Conservation (phyloP, 495 filamentous ascomycete genomes). For the Articulospora tetracladia region DNA sequence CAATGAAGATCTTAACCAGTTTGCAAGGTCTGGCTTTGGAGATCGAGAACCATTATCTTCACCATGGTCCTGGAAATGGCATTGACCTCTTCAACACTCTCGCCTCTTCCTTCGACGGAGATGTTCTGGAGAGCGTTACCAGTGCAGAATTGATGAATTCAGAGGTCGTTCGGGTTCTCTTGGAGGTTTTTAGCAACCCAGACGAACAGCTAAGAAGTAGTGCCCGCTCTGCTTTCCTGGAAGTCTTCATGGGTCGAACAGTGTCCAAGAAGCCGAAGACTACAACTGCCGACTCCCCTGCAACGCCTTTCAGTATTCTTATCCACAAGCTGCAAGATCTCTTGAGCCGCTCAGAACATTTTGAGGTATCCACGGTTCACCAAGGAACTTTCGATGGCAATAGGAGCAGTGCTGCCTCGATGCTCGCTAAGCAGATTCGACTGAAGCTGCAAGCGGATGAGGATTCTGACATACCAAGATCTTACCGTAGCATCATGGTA, state of each 20-base stretch:
- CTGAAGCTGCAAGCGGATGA: constrained; percentile 89
- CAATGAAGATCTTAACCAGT: constrained; percentile 66
- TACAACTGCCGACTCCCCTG: constrained; percentile 56
- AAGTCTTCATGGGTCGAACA: constrained; percentile 86
- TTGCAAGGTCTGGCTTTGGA: constrained; percentile 67
- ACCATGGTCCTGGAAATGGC: constrained; percentile 48
- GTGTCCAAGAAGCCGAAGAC: constrained; percentile 59
- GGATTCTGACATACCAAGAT: constrained; percentile 77
- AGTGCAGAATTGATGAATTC: constrained; percentile 93
- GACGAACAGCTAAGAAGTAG: constrained; percentile 49
- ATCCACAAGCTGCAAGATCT: constrained; percentile 95
- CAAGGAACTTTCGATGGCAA: constrained; percentile 91
- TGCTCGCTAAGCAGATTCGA: constrained; percentile 94
- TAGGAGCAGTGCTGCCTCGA: constrained; percentile 85
- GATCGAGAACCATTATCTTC: constrained; percentile 65
- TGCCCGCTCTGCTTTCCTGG: constrained; percentile 78
- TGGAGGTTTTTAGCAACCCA: constrained; percentile 75
- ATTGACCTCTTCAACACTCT: constrained; percentile 68
- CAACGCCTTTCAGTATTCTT: constrained; percentile 85
- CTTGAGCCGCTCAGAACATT: constrained; percentile 93
- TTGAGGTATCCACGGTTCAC: constrained; percentile 93
- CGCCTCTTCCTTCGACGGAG: constrained; percentile 83
- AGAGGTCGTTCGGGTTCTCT: constrained; percentile 76
- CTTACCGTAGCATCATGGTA: constrained; percentile 92
- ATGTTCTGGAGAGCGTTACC: constrained; percentile 88